Percentiles rank a stretch among this genome's conserved stretches.
These are phyloP conservation scores for Lasiodiplodia theobromae DNA, from an alignment of 2,329 filamentous ascomycete genomes.

Conservation along the genomic window DNA sequence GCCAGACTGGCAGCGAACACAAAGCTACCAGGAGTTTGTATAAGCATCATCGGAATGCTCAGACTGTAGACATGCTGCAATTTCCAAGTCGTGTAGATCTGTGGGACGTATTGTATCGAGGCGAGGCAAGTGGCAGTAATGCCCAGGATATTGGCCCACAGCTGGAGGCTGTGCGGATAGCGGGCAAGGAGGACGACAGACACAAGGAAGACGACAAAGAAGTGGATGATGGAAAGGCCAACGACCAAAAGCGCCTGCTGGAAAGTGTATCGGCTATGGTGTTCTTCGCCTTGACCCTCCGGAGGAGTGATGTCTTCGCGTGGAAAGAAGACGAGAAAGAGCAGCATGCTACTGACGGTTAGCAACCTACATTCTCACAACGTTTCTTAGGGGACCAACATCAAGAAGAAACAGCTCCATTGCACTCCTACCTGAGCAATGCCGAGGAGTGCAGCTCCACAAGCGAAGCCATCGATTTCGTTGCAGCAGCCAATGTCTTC, in stretches of 20 bases:
- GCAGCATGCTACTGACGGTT: constrained; percentile 68
- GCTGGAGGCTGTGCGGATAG: constrained; percentile 68
- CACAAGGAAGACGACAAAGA: constrained; percentile 72
- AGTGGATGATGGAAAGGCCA: constrained; percentile 75
- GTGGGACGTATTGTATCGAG: constrained; percentile 89
- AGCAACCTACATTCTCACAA: neutral
- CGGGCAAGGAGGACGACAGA: constrained; percentile 71
- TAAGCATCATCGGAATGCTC: constrained; percentile 97
- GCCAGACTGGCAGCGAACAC: constrained; percentile 88
- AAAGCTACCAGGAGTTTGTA: constrained; percentile 92
- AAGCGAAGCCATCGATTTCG: constrained; percentile 81
- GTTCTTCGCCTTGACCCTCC: constrained; percentile 36
- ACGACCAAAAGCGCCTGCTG: constrained; percentile 81
- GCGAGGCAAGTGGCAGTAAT: constrained; percentile 80
- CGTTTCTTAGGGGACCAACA: constrained; percentile 64
- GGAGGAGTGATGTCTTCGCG: constrained; percentile 42
- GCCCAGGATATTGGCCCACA: constrained; percentile 87
- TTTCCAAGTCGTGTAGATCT: constrained; percentile 89
- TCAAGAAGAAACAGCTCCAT: constrained; percentile 89
- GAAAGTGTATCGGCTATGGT: constrained; percentile 61
- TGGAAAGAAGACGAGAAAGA: constrained; percentile 95
- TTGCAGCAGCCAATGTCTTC: constrained; percentile 86
- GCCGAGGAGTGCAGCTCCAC: constrained; percentile 83
- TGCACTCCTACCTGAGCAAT: constrained; percentile 91
- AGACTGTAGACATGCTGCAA: constrained; percentile 88